Evolutionary conservation across 805 yeast species (phyloP).

Genomic region (Yarrowia keelungensis): DNA sequence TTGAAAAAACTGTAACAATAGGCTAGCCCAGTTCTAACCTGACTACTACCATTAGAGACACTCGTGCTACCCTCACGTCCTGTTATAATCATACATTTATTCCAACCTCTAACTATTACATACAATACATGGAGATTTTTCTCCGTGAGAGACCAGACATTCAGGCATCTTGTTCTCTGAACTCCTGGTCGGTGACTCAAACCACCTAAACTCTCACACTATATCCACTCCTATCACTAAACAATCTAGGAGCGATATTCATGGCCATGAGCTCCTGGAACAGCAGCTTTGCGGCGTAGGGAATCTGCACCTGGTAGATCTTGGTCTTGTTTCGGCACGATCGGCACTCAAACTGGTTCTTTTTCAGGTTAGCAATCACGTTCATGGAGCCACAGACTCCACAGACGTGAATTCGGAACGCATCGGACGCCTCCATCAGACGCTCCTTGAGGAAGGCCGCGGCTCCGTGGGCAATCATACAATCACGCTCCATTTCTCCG

Average conservation of each 20-base stretch:
- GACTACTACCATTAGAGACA: too few relatives aligned
- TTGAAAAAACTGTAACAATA: too few relatives aligned
- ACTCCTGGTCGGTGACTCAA: background rate
- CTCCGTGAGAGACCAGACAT: too few relatives aligned
- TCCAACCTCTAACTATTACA: constrained; percentile 24
- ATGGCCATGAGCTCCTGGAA: constrained; percentile 99
- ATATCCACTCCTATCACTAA: constrained; percentile 85
- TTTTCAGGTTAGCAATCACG: constrained; percentile 95
- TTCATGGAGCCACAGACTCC: constrained; percentile 99
- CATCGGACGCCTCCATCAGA: constrained; percentile 98
- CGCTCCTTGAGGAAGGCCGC: constrained; percentile 98
- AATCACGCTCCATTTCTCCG: constrained; percentile 99
- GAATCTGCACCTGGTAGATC: constrained; percentile 96
- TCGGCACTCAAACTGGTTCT: constrained; percentile 97
- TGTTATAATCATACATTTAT: constrained; percentile 11
- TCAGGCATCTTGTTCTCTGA: too few relatives aligned
- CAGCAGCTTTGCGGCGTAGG: constrained; percentile 96
- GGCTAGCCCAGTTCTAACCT: background rate
- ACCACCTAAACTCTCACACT: constrained; percentile 41
- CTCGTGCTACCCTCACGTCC: background rate
- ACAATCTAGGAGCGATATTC: constrained; percentile 97
- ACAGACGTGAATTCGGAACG: constrained; percentile 97
- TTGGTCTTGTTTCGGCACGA: constrained; percentile 98
- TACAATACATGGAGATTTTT: constrained; percentile 16
- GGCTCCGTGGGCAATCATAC: constrained; percentile 99